Evolutionary conservation across 805 yeast species (phyloP), one percentile per base, ranked within the genome.

Genomic region (Ogataea salicorniae): DNA sequence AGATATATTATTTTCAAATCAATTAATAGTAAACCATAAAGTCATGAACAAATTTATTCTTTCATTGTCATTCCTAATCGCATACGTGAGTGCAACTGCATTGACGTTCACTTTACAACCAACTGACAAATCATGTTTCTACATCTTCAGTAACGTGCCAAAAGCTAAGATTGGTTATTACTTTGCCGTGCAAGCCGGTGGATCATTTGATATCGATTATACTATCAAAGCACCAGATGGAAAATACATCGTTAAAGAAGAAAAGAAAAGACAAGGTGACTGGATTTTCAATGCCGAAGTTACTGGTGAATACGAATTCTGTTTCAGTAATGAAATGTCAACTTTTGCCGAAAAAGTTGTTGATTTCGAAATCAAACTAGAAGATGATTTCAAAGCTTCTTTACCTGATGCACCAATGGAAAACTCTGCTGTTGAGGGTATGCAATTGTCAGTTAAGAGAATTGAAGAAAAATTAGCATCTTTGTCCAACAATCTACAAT

Each of bases 171-270:
- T 89, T 47, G 84, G 84, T 37, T 88, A 81, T 64, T 84, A 86
- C 63, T 88, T 87, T 73, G 88, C 95, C 15, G 96, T 89, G 55
- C 85, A 84, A 68, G 70, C 83, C 34, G 94, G 91, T 47, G 89
- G 94, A 17, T 70, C 84, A 36, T 86, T 84, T 60, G 95, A 87
- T 62, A 83, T 84, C 46, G 94, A 87, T 62, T 87, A 87, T 67
- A 66, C 73, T 36, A 71, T 83, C 47, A 72, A 69, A 54, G 76
- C 76, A 37, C 94, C 94, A 14, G 69, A 70, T 45, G 80, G 81
- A 33, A 73, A 71, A 41, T 62, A 75, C 20, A 66, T 86, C 39
- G 75, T 77, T 45, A 59, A 69, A 34, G 84, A 83, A 46, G 70
- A 71, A 42, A 81, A 82, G 55, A 80, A 82, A 62, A 79, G 85